Conservation (phyloP, 208 protist genomes). For the Leishmania mexicana region DNA sequence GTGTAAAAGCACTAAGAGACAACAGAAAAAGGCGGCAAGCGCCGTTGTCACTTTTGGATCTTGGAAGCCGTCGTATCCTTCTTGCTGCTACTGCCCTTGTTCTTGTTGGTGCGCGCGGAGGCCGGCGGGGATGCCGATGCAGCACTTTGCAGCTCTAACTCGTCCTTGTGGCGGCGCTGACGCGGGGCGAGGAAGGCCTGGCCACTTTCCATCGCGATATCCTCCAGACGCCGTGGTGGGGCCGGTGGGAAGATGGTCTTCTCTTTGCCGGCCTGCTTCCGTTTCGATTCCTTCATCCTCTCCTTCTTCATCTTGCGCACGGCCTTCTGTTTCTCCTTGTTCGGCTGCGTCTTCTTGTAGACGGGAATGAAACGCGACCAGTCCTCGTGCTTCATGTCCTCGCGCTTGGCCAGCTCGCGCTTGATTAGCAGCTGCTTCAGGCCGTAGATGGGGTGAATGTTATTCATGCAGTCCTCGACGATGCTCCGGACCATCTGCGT, state of each 20-base stretch:
- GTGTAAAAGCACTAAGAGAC: not conserved
- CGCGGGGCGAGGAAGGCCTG: slow-evolving; percentile 81
- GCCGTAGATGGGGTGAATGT: slow-evolving; percentile 99
- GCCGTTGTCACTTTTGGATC: slow-evolving; percentile 10
- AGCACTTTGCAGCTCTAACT: slow-evolving; percentile 55
- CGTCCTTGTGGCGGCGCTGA: slow-evolving; percentile 57
- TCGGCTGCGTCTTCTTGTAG: slow-evolving; percentile 92
- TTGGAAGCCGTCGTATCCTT: not conserved
- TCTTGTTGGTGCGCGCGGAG: slow-evolving; percentile 1
- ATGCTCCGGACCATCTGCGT: slow-evolving; percentile 97
- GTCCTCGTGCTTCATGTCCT: slow-evolving; percentile 95
- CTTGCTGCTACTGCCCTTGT: slow-evolving; percentile 5
- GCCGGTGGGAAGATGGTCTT: slow-evolving; percentile 89
- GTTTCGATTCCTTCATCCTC: slow-evolving; percentile 52
- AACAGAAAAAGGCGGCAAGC: not conserved
- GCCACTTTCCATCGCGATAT: slow-evolving; percentile 92
- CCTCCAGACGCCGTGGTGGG: slow-evolving; percentile 87
- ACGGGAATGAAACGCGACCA: slow-evolving; percentile 99
- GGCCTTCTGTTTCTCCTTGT: slow-evolving; percentile 91
- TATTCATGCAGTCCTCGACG: slow-evolving; percentile 99
- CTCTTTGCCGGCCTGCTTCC: slow-evolving; percentile 73
- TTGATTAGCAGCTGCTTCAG: slow-evolving; percentile 99
- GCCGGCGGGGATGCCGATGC: slow-evolving; percentile 1
- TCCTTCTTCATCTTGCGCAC: slow-evolving; percentile 91
- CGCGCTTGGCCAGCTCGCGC: slow-evolving; percentile 97